A percentile compares a stretch with the other conserved stretches of the same genome.
Conservation (phyloP, 192 early-diverging fungal genomes). For the Polychytrium aggregatum region DNA sequence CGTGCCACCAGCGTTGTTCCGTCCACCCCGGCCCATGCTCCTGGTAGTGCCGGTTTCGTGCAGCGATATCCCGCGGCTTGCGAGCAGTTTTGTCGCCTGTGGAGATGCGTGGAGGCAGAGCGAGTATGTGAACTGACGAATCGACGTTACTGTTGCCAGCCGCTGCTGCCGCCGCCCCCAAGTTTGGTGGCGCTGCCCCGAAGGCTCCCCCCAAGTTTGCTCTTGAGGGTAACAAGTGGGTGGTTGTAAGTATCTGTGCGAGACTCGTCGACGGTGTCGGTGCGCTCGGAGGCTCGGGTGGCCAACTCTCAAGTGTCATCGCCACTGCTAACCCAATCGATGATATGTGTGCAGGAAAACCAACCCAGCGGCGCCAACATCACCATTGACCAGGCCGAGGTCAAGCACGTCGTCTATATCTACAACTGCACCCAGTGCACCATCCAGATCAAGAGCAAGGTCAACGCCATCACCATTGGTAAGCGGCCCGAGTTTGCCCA, state of each 20-base stretch:
- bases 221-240: slow-evolving; percentile 88
- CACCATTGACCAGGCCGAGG: slow-evolving; percentile 66
- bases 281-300: too few relatives aligned
- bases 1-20: slow-evolving; percentile 55
- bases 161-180: background rate
- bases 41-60: too few relatives aligned
- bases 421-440: slow-evolving; percentile 88
- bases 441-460: slow-evolving; percentile 82
- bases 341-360: slow-evolving; percentile 56
- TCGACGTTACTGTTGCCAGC: too few relatives aligned
- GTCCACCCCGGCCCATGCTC: slow-evolving; percentile 7
- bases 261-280: too few relatives aligned
- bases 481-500: too few relatives aligned
- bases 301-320: too few relatives aligned
- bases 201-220: slow-evolving; percentile 69
- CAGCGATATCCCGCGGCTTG: too few relatives aligned
- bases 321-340: background rate
- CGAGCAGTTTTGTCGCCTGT: too few relatives aligned
- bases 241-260: slow-evolving; percentile 33
- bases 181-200: slow-evolving; percentile 15
- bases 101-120: too few relatives aligned
- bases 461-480: slow-evolving; percentile 83
- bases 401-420: slow-evolving; percentile 86
- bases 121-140: too few relatives aligned
- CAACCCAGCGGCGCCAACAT: slow-evolving; percentile 59